Evolutionary conservation across 2,329 filamentous ascomycete genomes (phyloP).

Genomic region (Fusarium sp.): DNA sequence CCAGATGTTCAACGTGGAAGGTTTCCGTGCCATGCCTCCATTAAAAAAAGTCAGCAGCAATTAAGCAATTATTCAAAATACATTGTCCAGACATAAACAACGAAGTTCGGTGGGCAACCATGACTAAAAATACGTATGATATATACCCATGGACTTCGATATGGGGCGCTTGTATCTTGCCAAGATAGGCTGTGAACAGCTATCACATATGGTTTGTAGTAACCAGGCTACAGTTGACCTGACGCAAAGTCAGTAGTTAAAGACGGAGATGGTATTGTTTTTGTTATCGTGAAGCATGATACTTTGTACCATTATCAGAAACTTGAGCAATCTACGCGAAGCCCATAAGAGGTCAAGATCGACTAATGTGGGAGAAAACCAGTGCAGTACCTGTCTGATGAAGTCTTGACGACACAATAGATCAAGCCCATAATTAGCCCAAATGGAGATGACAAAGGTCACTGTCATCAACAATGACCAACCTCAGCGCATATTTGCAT

Average conservation of each 20-base stretch:
- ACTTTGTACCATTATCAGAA: not conserved
- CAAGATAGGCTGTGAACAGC: too few relatives aligned
- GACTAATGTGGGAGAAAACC: not conserved
- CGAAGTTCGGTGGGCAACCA: not conserved
- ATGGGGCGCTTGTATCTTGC: too few relatives aligned
- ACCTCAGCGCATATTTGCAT: not conserved
- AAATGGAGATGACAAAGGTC: not conserved
- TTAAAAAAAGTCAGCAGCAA: rapidly evolving
- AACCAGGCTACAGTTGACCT: too few relatives aligned
- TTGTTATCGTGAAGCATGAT: not conserved
- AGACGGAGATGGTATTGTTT: not conserved
- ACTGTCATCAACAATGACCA: not conserved
- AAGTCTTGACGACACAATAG: not conserved
- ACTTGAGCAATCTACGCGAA: too few relatives aligned
- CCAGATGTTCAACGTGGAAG: not conserved
- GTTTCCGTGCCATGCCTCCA: too few relatives aligned
- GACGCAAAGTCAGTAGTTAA: not conserved
- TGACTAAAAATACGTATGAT: not conserved
- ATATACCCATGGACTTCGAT: not conserved
- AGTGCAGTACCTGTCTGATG: not conserved
- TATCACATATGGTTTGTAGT: too few relatives aligned
- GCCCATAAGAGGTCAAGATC: not conserved
- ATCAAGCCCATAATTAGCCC: not conserved
- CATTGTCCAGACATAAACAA: too few relatives aligned
- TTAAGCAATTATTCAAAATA: not conserved